These are phyloP conservation scores for Penicillium lividum DNA, from an alignment of 495 filamentous ascomycete species.

Conservation along the genomic window DNA sequence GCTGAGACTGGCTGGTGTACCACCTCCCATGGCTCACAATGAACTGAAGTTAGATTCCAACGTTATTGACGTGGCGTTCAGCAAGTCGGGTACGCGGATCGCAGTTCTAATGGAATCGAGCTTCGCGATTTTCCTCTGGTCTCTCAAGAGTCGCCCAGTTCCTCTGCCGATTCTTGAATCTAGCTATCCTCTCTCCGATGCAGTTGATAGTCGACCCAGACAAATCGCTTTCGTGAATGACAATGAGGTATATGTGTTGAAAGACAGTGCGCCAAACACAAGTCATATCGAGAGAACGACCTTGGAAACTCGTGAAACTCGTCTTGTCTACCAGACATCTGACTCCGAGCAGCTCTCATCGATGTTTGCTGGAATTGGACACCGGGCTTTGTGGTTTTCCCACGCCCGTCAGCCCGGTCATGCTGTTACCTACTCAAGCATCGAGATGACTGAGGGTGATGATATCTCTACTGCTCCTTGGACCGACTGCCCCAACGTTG, in stretches of 20 bases:
- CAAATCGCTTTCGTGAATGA: slow-evolving; percentile 48
- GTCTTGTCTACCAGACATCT: slow-evolving; percentile 32
- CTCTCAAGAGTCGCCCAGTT: slow-evolving; percentile 51
- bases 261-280: slow-evolving; percentile 33
- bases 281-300: slow-evolving; percentile 39
- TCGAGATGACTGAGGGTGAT: slow-evolving; percentile 21
- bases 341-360: slow-evolving; percentile 42
- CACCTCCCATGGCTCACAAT: slow-evolving; percentile 87
- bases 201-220: slow-evolving; percentile 34
- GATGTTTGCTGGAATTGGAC: slow-evolving; percentile 40
- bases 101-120: slow-evolving; percentile 66
- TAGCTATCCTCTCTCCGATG: slow-evolving; percentile 46
- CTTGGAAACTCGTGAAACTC: slow-evolving; percentile 39
- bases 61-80: slow-evolving; percentile 73
- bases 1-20: slow-evolving; percentile 77
- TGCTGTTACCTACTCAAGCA: slow-evolving; percentile 34
- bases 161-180: slow-evolving; percentile 46
- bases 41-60: slow-evolving; percentile 66
- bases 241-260: slow-evolving; percentile 46
- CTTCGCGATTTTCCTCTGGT: slow-evolving; percentile 67
- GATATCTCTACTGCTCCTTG: slow-evolving; percentile 26
- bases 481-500: slow-evolving; percentile 34
- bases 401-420: slow-evolving; percentile 28
- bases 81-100: slow-evolving; percentile 63
- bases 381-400: slow-evolving; percentile 47